These are phyloP conservation scores for Ophiocordyceps unilateralis DNA, from an alignment of 2,329 filamentous ascomycete species.

Conservation along the genomic window DNA sequence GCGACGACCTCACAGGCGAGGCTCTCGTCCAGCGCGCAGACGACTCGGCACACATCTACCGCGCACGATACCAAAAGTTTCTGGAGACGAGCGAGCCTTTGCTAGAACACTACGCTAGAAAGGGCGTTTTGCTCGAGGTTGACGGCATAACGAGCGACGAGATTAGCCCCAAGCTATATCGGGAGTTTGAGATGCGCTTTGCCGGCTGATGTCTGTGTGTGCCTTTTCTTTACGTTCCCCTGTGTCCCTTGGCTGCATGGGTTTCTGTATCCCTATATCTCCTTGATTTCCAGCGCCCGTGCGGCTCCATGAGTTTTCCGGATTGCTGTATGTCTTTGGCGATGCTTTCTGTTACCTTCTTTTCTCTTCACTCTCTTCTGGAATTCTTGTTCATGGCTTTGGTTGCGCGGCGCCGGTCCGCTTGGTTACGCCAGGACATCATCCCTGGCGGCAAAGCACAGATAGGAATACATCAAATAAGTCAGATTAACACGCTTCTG, in stretches of 20 bases:
- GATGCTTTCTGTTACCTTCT: neutral
- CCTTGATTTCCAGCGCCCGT: neutral
- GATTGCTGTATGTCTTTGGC: neutral
- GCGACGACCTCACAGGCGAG: constrained; percentile 85
- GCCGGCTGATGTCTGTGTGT: constrained; percentile 7
- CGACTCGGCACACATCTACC: constrained; percentile 77
- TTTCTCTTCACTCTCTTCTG: neutral
- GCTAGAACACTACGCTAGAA: constrained; percentile 73
- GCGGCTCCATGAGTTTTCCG: neutral
- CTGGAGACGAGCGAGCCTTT: constrained; percentile 73
- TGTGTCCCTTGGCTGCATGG: neutral
- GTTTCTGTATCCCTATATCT: neutral
- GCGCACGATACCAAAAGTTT: constrained; percentile 63
- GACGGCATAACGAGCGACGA: constrained; percentile 84
- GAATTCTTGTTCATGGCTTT: neutral
- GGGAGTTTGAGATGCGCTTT: constrained; percentile 69
- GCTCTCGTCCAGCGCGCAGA: constrained; percentile 65
- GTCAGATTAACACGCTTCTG: neutral
- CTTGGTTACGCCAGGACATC: neutral
- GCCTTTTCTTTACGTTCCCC: neutral
- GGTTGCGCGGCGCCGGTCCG: neutral
- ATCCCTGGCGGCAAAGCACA: neutral
- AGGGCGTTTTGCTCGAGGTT: constrained; percentile 73
- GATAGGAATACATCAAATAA: neutral
- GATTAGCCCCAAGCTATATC: constrained; percentile 77